Conservation (phyloP, 129 eudicot species). For the Chrysanthemum seticuspe region DNA sequence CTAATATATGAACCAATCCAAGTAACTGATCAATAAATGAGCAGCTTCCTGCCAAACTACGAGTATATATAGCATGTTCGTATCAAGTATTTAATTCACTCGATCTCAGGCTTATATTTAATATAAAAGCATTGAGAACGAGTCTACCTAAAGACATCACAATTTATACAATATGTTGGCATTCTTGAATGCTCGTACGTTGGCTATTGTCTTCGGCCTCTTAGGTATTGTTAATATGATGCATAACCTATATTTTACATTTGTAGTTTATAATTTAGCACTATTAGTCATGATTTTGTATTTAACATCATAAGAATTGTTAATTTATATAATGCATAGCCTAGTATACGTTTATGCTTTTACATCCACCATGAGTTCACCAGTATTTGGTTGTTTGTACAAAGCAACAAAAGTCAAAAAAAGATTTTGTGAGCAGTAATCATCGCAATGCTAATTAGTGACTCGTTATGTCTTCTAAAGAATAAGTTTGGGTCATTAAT, state of each 20-base stretch:
- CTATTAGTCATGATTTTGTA: too few species aligned
- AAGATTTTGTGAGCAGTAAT: too few species aligned
- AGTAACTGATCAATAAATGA: slow-evolving; percentile 9
- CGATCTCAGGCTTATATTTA: slow-evolving; percentile 26
- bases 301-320: background rate
- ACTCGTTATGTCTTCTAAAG: too few species aligned
- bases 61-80: slow-evolving; percentile 23
- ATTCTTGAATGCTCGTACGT: slow-evolving; percentile 27
- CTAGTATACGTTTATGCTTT: too few species aligned
- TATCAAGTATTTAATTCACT: slow-evolving; percentile 24
- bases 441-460: too few species aligned
- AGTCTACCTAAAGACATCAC: slow-evolving; percentile 13
- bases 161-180: slow-evolving; percentile 31
- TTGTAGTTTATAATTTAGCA: background rate
- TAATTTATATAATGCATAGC: too few species aligned
- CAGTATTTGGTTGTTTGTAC: too few species aligned
- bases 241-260: background rate
- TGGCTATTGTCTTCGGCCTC: slow-evolving; percentile 54
- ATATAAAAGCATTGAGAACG: slow-evolving; percentile 21
- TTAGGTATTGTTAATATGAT: slow-evolving; percentile 28
- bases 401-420: too few species aligned
- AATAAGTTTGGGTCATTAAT: too few species aligned
- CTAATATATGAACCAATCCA: slow-evolving; percentile 19
- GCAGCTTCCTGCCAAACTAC: slow-evolving; percentile 21
- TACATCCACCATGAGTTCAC: too few species aligned